phyloP scores from a whole-genome alignment of 805 yeast species.

The Priceomyces medius region DNA sequence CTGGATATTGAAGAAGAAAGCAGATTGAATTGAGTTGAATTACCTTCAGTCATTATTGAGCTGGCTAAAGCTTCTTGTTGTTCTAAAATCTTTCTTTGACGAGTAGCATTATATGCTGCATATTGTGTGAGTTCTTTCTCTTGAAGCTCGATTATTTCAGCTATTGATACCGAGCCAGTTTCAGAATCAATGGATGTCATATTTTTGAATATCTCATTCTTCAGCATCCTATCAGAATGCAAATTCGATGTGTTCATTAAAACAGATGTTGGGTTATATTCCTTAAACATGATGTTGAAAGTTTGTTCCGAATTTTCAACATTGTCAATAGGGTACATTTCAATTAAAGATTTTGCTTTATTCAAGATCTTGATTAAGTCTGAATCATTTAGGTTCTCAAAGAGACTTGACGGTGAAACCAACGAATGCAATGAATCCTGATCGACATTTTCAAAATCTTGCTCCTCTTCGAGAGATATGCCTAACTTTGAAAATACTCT shows the following conservation, averaged over 20 bases:
- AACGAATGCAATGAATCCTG: constrained; percentile 34
- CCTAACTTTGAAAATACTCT: constrained; percentile 35
- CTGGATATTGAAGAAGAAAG: constrained; percentile 36
- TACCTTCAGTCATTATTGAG: constrained; percentile 17
- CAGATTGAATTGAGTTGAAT: constrained; percentile 20
- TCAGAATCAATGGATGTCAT: constrained; percentile 2
- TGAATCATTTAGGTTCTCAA: constrained; percentile 25
- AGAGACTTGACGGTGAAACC: constrained; percentile 32
- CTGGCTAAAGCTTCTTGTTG: constrained; percentile 25
- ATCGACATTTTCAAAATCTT: constrained; percentile 21
- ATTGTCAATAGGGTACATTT: constrained; percentile 20
- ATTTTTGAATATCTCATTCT: constrained; percentile 7
- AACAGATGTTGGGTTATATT: constrained; percentile 33
- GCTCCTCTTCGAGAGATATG: constrained; percentile 8
- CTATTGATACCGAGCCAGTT: constrained; percentile 2
- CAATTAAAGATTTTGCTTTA: constrained; percentile 24
- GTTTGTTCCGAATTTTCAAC: constrained; percentile 20
- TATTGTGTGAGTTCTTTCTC: constrained; percentile 33
- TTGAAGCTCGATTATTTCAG: constrained; percentile 23
- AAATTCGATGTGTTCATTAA: constrained; percentile 32
- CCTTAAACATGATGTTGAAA: constrained; percentile 33
- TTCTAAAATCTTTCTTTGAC: constrained; percentile 20
- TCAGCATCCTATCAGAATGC: constrained; percentile 6
- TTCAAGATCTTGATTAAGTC: constrained; percentile 27
- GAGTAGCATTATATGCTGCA: constrained; percentile 22